Base-by-base conservation (phyloP, 2,329 filamentous ascomycete species). In the Chalaropsis thielavioides region DNA sequence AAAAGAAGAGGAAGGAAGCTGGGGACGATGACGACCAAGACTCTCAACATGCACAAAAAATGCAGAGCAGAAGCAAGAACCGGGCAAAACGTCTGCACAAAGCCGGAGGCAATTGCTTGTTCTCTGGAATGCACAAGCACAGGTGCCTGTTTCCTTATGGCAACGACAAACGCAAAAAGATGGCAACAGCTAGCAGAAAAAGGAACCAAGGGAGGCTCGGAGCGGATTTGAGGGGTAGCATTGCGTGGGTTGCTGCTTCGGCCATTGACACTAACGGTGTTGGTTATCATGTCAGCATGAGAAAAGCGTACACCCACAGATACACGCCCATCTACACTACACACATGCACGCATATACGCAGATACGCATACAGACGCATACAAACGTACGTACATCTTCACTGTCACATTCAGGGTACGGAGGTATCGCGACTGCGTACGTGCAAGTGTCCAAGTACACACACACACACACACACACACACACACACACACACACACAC, bases 111-210 rank as follows among this genome's bases (percentile, higher is more conserved):
- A 31, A 10, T 38, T 58, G 15, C 54, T 10, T 11, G 54, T 22
- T 58, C 54, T 35, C 54, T 58, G 54, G 54, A 58, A 58, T 58
- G 54, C 54, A 10, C 31, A 58, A 13, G 43, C 54, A 38, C 24
- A 6, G 54, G 17, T 10, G 8, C 19, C 31, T n/a, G 31, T 58
- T 58, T 17, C 24, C 17, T 58, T 19, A 58, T 35, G 31, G 54
- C 54, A 58, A 58, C 54, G 13, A 58, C 54, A 58, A 58, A 31
- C 27, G 31, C 24, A 31, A 46, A 46, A 58, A n/a, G n/a, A 11
- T 35, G 54, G 54, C 54, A 58, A 58, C 2, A 38, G 24, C 54
- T 24, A 24, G 19, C 22, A 51, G 22, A 27, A 15, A 15, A 31
- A 31, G 31, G 31, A 43, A n/a, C 41, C 41, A 43, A 43, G 54